phyloP scores from a whole-genome alignment of 2,329 filamentous ascomycete species.

The Pseudonectria buxi region DNA sequence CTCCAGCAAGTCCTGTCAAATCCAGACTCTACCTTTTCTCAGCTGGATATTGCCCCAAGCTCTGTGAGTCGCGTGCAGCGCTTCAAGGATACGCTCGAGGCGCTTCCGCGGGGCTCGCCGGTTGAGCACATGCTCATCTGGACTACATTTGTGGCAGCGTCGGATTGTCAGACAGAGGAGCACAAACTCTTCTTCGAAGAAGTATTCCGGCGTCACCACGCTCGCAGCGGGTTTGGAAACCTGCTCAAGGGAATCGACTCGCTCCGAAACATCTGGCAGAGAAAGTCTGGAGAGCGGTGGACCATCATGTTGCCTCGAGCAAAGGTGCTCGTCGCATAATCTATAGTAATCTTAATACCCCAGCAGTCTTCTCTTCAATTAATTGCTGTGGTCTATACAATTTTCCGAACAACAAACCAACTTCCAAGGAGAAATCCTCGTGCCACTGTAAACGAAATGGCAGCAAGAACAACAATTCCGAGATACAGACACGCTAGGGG shows the following conservation, averaged over 20 bases:
- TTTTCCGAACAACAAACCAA: constrained; percentile 2
- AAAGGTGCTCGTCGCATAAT: constrained; percentile 10
- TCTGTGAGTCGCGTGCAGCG: constrained; percentile 8
- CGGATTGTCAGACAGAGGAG: constrained; percentile 8
- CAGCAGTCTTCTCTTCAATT: too few species aligned
- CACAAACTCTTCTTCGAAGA: constrained; percentile 11
- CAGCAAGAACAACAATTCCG: constrained; percentile 29
- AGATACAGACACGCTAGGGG: constrained; percentile 38
- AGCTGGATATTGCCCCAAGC: not conserved
- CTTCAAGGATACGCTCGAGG: constrained; percentile 12
- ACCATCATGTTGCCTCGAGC: constrained; percentile 7
- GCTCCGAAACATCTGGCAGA: constrained; percentile 7
- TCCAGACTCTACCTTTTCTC: not conserved
- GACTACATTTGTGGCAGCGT: constrained; percentile 13
- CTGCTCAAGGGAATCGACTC: constrained; percentile 6
- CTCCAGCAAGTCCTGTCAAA: constrained; percentile 55
- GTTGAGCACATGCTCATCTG: constrained; percentile 13
- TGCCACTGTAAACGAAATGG: constrained; percentile 16
- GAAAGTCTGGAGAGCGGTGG: constrained; percentile 7
- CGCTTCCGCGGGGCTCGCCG: constrained; percentile 5
- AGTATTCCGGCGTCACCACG: constrained; percentile 4
- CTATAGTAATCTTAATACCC: too few species aligned
- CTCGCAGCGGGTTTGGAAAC: constrained; percentile 10
- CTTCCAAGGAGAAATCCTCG: constrained; percentile 9
- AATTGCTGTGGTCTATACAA: constrained; percentile 8